Evolutionary conservation across 164 flowering plant genomes (phyloP), one percentile per base, ranked within the genome.

Genomic region (Berberis thunbergii): DNA sequence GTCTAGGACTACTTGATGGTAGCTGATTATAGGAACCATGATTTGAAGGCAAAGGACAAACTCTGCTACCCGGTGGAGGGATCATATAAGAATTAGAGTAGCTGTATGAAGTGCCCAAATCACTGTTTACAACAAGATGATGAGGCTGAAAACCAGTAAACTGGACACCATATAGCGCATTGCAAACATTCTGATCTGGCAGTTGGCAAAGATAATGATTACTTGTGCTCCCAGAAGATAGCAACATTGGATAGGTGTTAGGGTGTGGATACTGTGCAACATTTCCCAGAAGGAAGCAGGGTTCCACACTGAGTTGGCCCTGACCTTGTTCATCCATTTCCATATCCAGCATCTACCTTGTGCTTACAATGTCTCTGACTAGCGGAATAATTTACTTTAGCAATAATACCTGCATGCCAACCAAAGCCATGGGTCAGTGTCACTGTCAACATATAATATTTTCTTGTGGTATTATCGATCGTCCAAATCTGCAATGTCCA

Each of bases 291-390:
- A 81, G 49, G 56, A 81, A 57, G 64, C 73, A 73, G 38, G 85
- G 86, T 49, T 84, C 86, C 13, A 82, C 82, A 52, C 69, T 79
- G 43, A 75, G 64, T 76, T 77, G 79, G 57, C 70, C 73, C 60
- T 73, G 81, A 41, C 72, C 71, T 66, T 69, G 82, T 67, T 73
- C 85, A 72, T 84, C 81, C 64, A 77, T 72, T 63, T 83, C 83
- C 60, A 69, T 44, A 67, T 83, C 87, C 66, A 68, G 76, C 77
- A 79, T 78, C 71, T 73, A 85, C 69, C 63, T 73, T 50, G 73
- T 67, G 70, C 73, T 79, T 57, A 63, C 69, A 72, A 81, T 79
- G 73, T 75, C 83, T 60, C 89, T 79, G 57, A 83, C 87, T 73
- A 11, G 50, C 54, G 13, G 60, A 38, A 60, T 63, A 61, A 40